Percentiles rank a stretch among this genome's conserved stretches.
Evolutionary conservation across 2,329 filamentous ascomycete genomes (phyloP).

Genomic region (Cercospora sp.): DNA sequence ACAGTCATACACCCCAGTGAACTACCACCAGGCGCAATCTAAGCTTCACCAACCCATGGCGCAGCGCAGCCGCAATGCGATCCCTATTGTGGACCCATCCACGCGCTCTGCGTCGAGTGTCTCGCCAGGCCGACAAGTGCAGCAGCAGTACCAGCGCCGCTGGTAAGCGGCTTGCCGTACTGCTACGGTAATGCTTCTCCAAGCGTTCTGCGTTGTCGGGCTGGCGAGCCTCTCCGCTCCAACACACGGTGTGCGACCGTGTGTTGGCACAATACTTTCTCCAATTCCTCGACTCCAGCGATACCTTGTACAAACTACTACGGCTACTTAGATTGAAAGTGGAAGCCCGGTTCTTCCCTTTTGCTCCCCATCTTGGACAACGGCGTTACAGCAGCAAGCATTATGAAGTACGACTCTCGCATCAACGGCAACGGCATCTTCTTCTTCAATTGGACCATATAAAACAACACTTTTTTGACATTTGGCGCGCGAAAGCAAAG

Average conservation of each 20-base stretch:
- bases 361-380: slow-evolving; percentile 22
- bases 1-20: slow-evolving; percentile 48
- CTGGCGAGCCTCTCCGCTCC: slow-evolving; percentile 27
- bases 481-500: slow-evolving; percentile 1
- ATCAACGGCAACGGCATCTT: slow-evolving; percentile 26
- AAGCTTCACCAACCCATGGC: slow-evolving; percentile 91
- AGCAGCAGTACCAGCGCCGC: slow-evolving; percentile 55
- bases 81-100: slow-evolving; percentile 94
- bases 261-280: slow-evolving; percentile 7
- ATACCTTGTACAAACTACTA: slow-evolving; percentile 32
- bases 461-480: not conserved
- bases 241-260: slow-evolving; percentile 7
- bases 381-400: slow-evolving; percentile 29
- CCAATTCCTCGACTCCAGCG: slow-evolving; percentile 19
- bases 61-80: slow-evolving; percentile 87
- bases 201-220: slow-evolving; percentile 30
- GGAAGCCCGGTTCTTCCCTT: slow-evolving; percentile 18
- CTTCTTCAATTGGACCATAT: slow-evolving; percentile 16
- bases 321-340: slow-evolving; percentile 25
- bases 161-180: slow-evolving; percentile 42
- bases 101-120: slow-evolving; percentile 87
- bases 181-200: slow-evolving; percentile 22
- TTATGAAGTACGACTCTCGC: slow-evolving; percentile 27
- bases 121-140: slow-evolving; percentile 63
- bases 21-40: slow-evolving; percentile 63